Conservation (phyloP, 345 rosid species). For the Trapa bicornis region DNA sequence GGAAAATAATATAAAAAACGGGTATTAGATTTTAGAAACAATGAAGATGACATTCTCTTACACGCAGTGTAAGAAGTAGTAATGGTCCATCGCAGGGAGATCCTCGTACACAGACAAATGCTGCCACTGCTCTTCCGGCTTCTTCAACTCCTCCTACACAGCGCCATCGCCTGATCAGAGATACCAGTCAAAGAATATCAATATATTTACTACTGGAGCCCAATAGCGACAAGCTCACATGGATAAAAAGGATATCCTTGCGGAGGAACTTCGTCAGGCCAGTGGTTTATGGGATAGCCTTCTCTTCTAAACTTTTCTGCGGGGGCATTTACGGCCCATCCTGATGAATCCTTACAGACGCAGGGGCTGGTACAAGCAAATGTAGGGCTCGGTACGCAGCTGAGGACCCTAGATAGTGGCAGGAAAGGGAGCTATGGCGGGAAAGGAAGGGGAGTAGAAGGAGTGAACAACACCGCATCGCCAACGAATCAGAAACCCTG, state of each 20-base stretch:
- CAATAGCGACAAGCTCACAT: too few relatives aligned
- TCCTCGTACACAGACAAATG: conserved; percentile 62
- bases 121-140: conserved; percentile 41
- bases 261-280: too few relatives aligned
- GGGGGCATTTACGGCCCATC: conserved; percentile 63
- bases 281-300: too few relatives aligned
- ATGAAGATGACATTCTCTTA: conserved; percentile 11
- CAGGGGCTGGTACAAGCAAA: neutral
- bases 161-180: conserved; percentile 60
- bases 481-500: neutral
- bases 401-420: neutral
- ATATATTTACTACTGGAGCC: neutral
- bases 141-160: conserved; percentile 65
- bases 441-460: neutral
- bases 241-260: too few relatives aligned
- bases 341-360: neutral
- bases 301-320: neutral
- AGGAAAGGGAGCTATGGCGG: neutral
- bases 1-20: too few relatives aligned
- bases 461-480: neutral
- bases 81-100: conserved; percentile 98
- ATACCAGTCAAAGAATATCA: conserved; percentile 25
- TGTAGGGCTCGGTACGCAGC: neutral
- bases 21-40: neutral
- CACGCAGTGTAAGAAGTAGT: conserved; percentile 96